A percentile compares a stretch with the other conserved stretches of the same genome.
Conservation (phyloP, 1,139 yeast species). For the Saccharomyces hybrid region DNA sequence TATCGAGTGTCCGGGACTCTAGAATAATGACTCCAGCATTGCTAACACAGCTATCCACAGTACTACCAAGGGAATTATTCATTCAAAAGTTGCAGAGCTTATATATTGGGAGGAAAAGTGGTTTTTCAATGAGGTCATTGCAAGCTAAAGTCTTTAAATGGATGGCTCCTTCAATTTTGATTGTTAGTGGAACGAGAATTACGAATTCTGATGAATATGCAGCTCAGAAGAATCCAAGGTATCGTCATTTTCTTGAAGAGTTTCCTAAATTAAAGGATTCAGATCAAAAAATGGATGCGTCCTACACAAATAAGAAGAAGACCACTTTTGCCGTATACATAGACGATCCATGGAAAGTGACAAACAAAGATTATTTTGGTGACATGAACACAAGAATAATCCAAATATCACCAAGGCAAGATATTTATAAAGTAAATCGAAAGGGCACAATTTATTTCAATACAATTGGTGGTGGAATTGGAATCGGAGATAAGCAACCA, state of each 20-base stretch:
- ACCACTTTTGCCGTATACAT: constrained; percentile 57
- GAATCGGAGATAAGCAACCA: constrained; percentile 69
- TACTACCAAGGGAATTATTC: constrained; percentile 30
- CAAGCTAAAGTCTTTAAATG: constrained; percentile 82
- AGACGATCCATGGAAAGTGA: constrained; percentile 66
- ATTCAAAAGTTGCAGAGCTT: constrained; percentile 48
- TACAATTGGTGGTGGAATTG: constrained; percentile 68
- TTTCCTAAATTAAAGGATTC: constrained; percentile 44
- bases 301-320: constrained; percentile 30
- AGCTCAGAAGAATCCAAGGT: constrained; percentile 38
- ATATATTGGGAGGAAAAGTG: constrained; percentile 63
- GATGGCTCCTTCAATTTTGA: constrained; percentile 74
- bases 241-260: constrained; percentile 42
- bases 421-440: constrained; percentile 36
- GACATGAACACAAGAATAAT: constrained; percentile 46
- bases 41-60: constrained; percentile 30
- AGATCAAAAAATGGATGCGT: constrained; percentile 20
- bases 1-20: constrained; percentile 11
- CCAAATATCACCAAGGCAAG: constrained; percentile 59
- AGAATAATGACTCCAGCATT: constrained; percentile 30
- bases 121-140: constrained; percentile 80
- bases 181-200: constrained; percentile 59
- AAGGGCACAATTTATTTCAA: constrained; percentile 50
- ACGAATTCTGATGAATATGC: constrained; percentile 33
- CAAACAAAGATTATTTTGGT: constrained; percentile 70